Percentiles rank a stretch among this genome's conserved stretches.
These are phyloP conservation scores for Leccinum colubrinum DNA, from an alignment of 1,284 basidiomycete genomes.

Conservation along the genomic window DNA sequence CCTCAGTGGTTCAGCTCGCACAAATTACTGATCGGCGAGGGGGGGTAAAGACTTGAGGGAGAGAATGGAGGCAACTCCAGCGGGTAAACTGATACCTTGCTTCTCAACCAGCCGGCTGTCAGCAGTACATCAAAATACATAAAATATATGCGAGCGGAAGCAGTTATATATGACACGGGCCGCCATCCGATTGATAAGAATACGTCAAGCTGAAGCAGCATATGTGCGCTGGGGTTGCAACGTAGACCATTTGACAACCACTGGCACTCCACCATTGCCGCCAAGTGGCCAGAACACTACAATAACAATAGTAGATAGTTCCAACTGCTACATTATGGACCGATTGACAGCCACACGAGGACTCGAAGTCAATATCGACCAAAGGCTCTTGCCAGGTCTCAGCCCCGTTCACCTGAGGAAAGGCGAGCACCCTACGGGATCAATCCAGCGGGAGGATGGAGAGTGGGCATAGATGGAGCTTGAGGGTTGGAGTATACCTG, in stretches of 20 bases:
- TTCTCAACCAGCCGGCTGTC: no score
- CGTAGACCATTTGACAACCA: not conserved
- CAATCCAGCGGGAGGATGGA: not conserved
- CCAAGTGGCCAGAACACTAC: not conserved
- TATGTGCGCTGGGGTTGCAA: not conserved
- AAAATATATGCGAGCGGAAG: constrained; percentile 5
- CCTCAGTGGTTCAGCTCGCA: not conserved
- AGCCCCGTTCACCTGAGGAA: not conserved
- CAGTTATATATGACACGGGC: not conserved
- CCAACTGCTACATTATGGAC: not conserved
- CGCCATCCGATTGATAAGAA: not conserved
- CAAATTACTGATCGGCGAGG: no score
- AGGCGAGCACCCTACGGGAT: not conserved
- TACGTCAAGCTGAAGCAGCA: constrained; percentile 3
- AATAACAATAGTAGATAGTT: not conserved
- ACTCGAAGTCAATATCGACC: not conserved
- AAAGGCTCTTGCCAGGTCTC: not conserved
- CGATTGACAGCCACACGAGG: not conserved
- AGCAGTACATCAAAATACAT: not conserved
- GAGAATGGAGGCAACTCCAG: not conserved
- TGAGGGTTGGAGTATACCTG: not conserved
- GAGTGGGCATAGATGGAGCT: not conserved
- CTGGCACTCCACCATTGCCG: not conserved
- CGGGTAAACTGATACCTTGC: not conserved
- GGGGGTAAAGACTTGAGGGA: not conserved